Evolutionary conservation across 1,284 basidiomycete species (phyloP), one percentile per base, ranked within the genome.

Genomic region (Pascua guehoae): DNA sequence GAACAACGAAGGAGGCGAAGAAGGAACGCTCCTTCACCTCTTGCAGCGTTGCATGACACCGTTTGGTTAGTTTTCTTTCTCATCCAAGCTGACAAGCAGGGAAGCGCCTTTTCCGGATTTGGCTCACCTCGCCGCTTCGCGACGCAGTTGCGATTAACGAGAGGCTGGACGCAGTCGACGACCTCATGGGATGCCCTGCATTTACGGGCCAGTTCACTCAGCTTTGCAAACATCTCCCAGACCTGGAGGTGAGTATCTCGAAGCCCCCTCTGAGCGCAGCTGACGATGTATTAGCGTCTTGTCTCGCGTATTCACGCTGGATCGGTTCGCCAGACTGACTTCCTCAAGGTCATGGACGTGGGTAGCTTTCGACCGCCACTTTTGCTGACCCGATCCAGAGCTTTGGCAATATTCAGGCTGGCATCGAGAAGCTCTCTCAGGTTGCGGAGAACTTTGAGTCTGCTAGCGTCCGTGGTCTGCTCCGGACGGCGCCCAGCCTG

Each of bases 291-390:
- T 12, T 47, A 73, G 73, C 88, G 94, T 36, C 85, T 95, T 57
- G 86, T 98, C 5, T 92, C 91, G 9, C 87, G 94, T 42, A 88
- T 97, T 54, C 94, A 97, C 68, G 92, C 93, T 8, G 90, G 88
- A 68, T 89, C 86, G 53, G 89, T 90, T 74, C 87, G 85, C 72
- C 85, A 93, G 59, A 85, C 82, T 63, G 91, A 95, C 67, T 97
- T 97, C 71, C 72, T 88, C 63, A 88, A 87, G 69, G 88, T 93
- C 16, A 80, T 96, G 10, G 77, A 79, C 47, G 90, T 91, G 24
- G 24, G 24, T 32, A 32, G 24, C 24, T 32, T 4, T 32, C 7
- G 70, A 60, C 85, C 71, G 18, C 18, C 12, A 56, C 2, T 16
- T 4, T 4, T 36, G 38, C 49, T 63, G 43, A 59, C 49, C 12